These are phyloP conservation scores for Cicer chorassanicum DNA, from an alignment of 306 rosid species.

Conservation along the genomic window DNA sequence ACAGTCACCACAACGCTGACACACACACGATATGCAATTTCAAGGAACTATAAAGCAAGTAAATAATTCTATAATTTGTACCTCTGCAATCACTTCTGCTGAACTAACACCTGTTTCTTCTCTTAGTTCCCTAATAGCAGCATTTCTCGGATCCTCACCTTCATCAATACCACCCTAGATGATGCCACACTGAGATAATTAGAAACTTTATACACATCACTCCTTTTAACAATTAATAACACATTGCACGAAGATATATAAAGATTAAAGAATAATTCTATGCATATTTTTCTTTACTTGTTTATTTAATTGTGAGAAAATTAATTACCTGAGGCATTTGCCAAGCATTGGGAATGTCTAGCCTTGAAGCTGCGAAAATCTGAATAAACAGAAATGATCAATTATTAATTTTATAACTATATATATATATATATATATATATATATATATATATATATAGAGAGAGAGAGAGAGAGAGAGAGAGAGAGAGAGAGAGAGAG, in stretches of 20 bases:
- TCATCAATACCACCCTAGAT: conserved; percentile 87
- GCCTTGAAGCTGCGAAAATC: conserved; percentile 78
- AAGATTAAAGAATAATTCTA: conserved; percentile 5
- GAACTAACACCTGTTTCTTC: conserved; percentile 93
- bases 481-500: background rate
- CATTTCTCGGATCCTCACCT: conserved; percentile 81
- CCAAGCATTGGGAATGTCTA: conserved; percentile 79
- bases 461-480: background rate
- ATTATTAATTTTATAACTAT: background rate
- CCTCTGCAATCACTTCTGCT: conserved; percentile 83
- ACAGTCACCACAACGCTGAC: background rate
- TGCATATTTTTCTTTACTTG: background rate
- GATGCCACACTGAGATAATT: conserved; percentile 22
- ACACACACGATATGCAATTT: background rate
- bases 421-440: too few relatives aligned
- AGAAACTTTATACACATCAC: conserved; percentile 19
- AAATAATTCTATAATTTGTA: conserved; percentile 41
- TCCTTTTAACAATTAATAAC: background rate
- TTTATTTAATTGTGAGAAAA: background rate
- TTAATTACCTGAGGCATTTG: conserved; percentile 91
- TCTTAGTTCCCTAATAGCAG: conserved; percentile 78
- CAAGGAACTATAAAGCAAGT: background rate
- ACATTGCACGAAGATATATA: background rate
- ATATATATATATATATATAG: too few relatives aligned
- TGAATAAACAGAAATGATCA: conserved; percentile 1